phyloP scores from a whole-genome alignment of 306 rosid species.

The Prunus salicina region DNA sequence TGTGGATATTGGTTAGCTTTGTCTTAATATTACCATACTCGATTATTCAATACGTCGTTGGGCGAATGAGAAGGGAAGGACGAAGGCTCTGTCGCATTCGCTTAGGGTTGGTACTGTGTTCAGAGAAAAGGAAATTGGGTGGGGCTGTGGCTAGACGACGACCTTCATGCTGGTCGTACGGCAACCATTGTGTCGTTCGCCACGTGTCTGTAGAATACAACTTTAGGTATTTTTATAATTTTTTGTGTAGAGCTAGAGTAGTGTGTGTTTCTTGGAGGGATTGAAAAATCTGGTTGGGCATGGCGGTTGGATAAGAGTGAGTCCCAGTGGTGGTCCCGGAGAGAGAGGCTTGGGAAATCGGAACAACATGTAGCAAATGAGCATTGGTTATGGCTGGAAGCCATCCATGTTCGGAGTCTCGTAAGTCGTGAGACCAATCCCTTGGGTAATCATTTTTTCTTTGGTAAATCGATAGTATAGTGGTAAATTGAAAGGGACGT shows the following conservation, averaged over 20 bases:
- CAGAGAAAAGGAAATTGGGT: not conserved
- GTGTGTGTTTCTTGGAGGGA: not conserved
- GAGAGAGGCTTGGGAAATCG: not conserved
- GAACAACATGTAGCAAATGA: not conserved
- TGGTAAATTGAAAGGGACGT: too few relatives aligned
- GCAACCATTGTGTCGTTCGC: not conserved
- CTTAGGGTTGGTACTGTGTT: not conserved
- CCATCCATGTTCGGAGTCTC: not conserved
- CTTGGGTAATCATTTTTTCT: not conserved
- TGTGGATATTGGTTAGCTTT: not conserved
- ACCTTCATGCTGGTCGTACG: not conserved
- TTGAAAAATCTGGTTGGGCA: not conserved
- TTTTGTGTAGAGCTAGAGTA: not conserved
- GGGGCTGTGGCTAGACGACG: not conserved
- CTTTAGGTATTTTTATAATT: too few relatives aligned
- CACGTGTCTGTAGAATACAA: not conserved
- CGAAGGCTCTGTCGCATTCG: too few relatives aligned
- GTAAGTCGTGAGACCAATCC: not conserved
- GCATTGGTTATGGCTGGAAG: not conserved
- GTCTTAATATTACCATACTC: too few relatives aligned
- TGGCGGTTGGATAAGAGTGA: not conserved
- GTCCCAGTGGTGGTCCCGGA: not conserved
- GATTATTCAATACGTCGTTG: too few relatives aligned
- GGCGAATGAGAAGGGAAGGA: too few relatives aligned
- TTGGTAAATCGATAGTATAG: too few relatives aligned